Evolutionary conservation across 2,329 filamentous ascomycete species (phyloP).

Genomic region (Penicillium sp.): DNA sequence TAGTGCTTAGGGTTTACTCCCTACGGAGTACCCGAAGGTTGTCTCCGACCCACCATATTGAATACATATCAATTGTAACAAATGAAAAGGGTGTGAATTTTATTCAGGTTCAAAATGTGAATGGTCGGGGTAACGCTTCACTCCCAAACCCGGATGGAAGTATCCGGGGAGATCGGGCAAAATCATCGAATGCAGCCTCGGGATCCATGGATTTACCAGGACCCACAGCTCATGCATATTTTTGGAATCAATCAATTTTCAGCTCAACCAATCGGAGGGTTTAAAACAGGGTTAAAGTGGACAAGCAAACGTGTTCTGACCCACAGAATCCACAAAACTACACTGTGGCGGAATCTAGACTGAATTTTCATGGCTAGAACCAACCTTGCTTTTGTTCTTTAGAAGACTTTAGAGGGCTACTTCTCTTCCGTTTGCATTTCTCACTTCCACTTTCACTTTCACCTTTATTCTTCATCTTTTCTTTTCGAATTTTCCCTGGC

Average conservation of each 20-base stretch:
- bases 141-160: conserved; percentile 1
- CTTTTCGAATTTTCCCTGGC: conserved; percentile 10
- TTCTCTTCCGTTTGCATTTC: conserved; percentile 16
- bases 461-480: conserved; percentile 7
- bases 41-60: neutral
- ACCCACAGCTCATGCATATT: conserved; percentile 10
- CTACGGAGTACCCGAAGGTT: neutral
- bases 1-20: neutral
- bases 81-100: neutral
- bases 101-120: too few species aligned
- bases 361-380: conserved; percentile 5
- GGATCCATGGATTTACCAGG: neutral
- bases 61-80: neutral
- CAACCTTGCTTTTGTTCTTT: conserved; percentile 5
- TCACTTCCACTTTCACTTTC: neutral
- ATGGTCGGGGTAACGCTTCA: neutral
- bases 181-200: conserved; percentile 7
- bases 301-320: conserved; percentile 25
- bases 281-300: conserved; percentile 4
- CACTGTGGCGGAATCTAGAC: conserved; percentile 27
- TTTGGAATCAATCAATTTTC: conserved; percentile 1
- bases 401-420: conserved; percentile 6
- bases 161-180: conserved; percentile 13
- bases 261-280: neutral
- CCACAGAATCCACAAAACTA: conserved; percentile 19